Conservation (phyloP, 129 eudicot species). For the Flaveria robusta region DNA sequence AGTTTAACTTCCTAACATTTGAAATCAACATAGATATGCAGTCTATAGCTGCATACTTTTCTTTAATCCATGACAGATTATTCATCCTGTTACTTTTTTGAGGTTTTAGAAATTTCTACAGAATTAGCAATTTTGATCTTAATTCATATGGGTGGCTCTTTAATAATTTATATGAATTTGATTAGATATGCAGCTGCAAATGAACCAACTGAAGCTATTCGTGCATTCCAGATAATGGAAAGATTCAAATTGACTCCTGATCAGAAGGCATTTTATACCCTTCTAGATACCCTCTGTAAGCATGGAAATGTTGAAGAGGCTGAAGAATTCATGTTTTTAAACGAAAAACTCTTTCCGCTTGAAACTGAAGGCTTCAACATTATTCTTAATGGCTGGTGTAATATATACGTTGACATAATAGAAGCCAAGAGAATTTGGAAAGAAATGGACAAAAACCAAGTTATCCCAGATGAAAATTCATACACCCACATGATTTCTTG, state of each 20-base stretch:
- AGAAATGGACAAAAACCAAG: constrained; percentile 79
- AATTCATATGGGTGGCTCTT: not conserved
- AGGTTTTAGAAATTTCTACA: not conserved
- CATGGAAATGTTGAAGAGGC: constrained; percentile 92
- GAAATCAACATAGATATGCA: not conserved
- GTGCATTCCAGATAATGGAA: constrained; percentile 71
- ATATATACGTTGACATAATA: constrained; percentile 46
- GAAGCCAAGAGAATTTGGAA: constrained; percentile 97
- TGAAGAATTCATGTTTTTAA: constrained; percentile 75
- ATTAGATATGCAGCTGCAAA: constrained; percentile 80
- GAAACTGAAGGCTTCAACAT: constrained; percentile 85
- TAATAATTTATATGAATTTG: constrained; percentile 1
- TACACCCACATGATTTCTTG: constrained; percentile 82
- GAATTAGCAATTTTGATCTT: not conserved
- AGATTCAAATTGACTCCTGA: constrained; percentile 69
- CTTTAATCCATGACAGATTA: not conserved
- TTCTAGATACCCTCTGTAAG: constrained; percentile 59
- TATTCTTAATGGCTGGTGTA: constrained; percentile 88
- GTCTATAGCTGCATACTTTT: not conserved
- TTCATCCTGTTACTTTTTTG: not conserved
- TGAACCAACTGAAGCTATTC: constrained; percentile 65
- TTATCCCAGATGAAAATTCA: constrained; percentile 63
- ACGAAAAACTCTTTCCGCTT: constrained; percentile 76
- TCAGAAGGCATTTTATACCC: constrained; percentile 56
- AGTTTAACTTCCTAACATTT: not conserved